phyloP scores from a whole-genome alignment of 495 filamentous ascomycete species.

The Podospora didyma region DNA sequence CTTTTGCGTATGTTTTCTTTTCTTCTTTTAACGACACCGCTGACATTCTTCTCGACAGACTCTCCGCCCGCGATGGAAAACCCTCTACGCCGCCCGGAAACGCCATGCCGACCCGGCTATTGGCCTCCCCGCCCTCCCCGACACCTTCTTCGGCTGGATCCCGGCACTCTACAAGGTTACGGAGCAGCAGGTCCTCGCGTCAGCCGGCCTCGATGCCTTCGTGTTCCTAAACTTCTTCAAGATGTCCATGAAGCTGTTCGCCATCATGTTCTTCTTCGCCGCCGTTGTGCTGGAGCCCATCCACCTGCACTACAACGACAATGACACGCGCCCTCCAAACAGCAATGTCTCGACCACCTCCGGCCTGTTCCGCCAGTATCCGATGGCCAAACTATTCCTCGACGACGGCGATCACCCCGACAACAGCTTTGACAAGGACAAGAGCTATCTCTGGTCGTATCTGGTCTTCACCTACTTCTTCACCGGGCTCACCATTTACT shows the following conservation, averaged over 20 bases:
- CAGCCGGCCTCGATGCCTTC: constrained; percentile 91
- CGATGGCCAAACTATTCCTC: constrained; percentile 6
- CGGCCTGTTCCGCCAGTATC: constrained; percentile 12
- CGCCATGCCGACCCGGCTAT: constrained; percentile 63
- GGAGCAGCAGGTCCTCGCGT: constrained; percentile 83
- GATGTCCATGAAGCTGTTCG: constrained; percentile 82
- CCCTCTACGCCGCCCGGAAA: constrained; percentile 86
- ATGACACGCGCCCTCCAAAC: neutral
- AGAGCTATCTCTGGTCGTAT: constrained; percentile 85
- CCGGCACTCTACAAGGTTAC: constrained; percentile 81
- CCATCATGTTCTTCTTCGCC: constrained; percentile 74
- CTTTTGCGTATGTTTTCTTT: constrained; percentile 44
- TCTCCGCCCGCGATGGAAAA: constrained; percentile 86
- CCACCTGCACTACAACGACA: constrained; percentile 57
- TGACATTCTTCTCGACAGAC: constrained; percentile 34
- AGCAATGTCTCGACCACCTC: constrained; percentile 2
- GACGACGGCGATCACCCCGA: constrained; percentile 22
- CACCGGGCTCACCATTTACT: constrained; percentile 73
- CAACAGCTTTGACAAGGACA: constrained; percentile 32
- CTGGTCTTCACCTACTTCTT: constrained; percentile 89
- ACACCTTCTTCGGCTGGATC: constrained; percentile 92
- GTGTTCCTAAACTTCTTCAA: constrained; percentile 95
- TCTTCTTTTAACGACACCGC: neutral
- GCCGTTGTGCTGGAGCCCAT: constrained; percentile 78
- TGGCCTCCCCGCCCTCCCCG: constrained; percentile 76